Conservation (phyloP, 345 rosid species). For the Pistacia integerrima region DNA sequence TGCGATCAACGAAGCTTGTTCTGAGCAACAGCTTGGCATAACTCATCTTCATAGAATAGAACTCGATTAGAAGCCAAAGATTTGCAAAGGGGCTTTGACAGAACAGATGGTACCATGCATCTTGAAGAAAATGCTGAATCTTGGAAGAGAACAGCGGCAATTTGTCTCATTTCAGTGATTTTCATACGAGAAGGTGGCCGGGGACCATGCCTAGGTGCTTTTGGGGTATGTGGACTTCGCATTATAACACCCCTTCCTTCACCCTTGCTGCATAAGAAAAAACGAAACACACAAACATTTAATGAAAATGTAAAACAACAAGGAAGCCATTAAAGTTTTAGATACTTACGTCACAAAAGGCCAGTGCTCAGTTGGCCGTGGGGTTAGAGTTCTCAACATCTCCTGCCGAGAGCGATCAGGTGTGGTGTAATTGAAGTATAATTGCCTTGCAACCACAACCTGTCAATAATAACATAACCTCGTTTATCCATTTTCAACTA, state of each 20-base stretch:
- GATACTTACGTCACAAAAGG: constrained; percentile 63
- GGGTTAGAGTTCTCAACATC: constrained; percentile 70
- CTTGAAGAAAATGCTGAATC: constrained; percentile 74
- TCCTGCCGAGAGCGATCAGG: constrained; percentile 93
- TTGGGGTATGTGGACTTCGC: constrained; percentile 76
- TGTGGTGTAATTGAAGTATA: constrained; percentile 85
- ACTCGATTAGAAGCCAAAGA: constrained; percentile 75
- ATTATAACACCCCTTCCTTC: constrained; percentile 50
- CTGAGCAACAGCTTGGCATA: constrained; percentile 93
- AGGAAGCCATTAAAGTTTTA: constrained; percentile 6
- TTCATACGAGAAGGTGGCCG: constrained; percentile 79
- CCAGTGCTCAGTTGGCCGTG: constrained; percentile 80
- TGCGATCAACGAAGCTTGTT: not conserved
- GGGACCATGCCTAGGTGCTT: constrained; percentile 94
- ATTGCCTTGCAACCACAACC: constrained; percentile 79
- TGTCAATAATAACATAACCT: constrained; percentile 31
- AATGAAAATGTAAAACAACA: not conserved
- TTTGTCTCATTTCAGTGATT: constrained; percentile 74
- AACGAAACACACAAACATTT: not conserved
- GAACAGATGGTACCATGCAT: constrained; percentile 76
- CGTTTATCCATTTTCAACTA: constrained; percentile 2
- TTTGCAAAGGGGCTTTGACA: constrained; percentile 75
- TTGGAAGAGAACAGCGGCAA: constrained; percentile 90
- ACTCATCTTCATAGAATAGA: constrained; percentile 87
- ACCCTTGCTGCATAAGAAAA: constrained; percentile 51